Conservation (phyloP, 2,329 filamentous ascomycete species). For the Penicillium fuscoglaucum region DNA sequence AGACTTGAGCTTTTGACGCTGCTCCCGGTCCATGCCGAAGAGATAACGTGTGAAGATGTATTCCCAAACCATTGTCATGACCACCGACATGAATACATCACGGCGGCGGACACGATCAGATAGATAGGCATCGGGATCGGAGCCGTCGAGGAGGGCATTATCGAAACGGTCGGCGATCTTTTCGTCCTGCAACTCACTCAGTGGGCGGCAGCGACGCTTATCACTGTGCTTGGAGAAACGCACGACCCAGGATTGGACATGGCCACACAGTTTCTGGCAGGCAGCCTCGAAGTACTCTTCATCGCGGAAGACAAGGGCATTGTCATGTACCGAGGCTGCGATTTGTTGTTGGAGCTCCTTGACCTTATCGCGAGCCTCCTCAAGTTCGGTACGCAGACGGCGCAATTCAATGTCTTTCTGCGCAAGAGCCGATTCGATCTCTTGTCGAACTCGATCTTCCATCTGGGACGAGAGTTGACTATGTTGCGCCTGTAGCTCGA, state of each 20-base stretch:
- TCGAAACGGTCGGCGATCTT: slow-evolving; percentile 93
- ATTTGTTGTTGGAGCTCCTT: slow-evolving; percentile 62
- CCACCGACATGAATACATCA: slow-evolving; percentile 97
- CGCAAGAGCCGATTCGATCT: slow-evolving; percentile 66
- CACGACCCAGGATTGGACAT: slow-evolving; percentile 96
- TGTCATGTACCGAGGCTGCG: slow-evolving; percentile 59
- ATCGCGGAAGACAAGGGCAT: slow-evolving; percentile 77
- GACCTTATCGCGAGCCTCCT: slow-evolving; percentile 65
- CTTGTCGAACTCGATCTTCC: slow-evolving; percentile 60
- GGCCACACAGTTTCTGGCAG: slow-evolving; percentile 91
- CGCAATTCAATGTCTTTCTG: slow-evolving; percentile 84
- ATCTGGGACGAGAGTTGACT: slow-evolving; percentile 62
- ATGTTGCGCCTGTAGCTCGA: slow-evolving; percentile 65
- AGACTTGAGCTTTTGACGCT: slow-evolving; percentile 94
- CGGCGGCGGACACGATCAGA: slow-evolving; percentile 82
- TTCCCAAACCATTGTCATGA: slow-evolving; percentile 99
- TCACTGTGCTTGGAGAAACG: slow-evolving; percentile 98
- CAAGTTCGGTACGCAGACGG: slow-evolving; percentile 73
- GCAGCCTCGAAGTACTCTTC: slow-evolving; percentile 95
- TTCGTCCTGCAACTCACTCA: slow-evolving; percentile 82
- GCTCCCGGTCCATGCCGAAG: slow-evolving; percentile 97
- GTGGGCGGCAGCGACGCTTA: slow-evolving; percentile 79
- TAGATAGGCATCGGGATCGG: slow-evolving; percentile 86
- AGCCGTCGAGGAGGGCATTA: slow-evolving; percentile 90
- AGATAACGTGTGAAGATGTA: slow-evolving; percentile 97